Percentiles rank a stretch among this genome's conserved stretches.
Conservation (phyloP, 1,284 basidiomycete genomes). For the Tilletia caries region DNA sequence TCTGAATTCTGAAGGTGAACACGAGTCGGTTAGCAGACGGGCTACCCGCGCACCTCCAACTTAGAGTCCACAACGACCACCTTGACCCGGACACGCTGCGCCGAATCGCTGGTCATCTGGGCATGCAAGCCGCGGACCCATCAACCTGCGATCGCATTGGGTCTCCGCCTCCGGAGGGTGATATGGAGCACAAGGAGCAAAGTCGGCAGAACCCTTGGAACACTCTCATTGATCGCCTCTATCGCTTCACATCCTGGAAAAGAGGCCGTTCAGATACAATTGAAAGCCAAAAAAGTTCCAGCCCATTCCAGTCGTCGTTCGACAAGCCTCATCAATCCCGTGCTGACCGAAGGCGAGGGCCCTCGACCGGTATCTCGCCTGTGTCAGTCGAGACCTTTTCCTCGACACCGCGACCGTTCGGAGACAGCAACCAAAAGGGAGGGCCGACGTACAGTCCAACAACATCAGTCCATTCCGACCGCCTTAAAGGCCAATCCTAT, state of each 20-base stretch:
- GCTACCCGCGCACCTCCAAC: background rate
- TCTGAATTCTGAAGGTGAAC: background rate
- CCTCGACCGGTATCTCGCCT: too few species aligned
- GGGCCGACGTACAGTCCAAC: background rate
- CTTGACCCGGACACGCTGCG: background rate
- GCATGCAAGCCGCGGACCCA: constrained; percentile 3
- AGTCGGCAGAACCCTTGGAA: background rate
- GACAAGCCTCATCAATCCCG: too few species aligned
- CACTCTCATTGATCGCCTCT: background rate
- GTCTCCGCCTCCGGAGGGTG: background rate
- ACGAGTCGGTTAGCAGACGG: background rate
- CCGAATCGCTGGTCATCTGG: constrained; percentile 4
- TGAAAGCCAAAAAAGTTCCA: background rate
- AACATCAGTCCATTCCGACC: background rate
- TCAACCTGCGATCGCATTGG: background rate
- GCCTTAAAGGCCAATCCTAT: background rate
- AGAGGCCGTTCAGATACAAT: background rate
- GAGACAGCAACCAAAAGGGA: too few species aligned
- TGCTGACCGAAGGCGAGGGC: too few species aligned
- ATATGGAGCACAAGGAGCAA: background rate
- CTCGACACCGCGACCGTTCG: too few species aligned
- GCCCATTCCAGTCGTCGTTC: too few species aligned
- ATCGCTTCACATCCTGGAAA: background rate
- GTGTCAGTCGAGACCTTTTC: too few species aligned
- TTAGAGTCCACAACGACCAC: background rate